phyloP scores from a whole-genome alignment of 805 yeast genomes.

The Wickerhamomyces canadensis region DNA sequence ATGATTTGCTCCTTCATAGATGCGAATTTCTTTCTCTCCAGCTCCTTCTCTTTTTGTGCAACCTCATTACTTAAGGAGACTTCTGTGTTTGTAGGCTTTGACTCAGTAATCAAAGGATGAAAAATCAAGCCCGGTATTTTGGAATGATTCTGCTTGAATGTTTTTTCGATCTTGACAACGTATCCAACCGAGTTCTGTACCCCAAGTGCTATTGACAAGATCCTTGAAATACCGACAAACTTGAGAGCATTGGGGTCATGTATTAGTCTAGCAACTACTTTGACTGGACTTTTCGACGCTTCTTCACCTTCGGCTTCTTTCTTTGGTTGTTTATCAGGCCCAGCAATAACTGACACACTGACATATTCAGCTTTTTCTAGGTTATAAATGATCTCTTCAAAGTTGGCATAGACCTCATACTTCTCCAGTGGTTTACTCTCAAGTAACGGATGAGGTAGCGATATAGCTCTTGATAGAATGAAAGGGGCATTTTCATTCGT shows the following conservation, averaged over 20 bases:
- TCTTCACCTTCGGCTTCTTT: slow-evolving; percentile 7
- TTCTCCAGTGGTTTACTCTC: slow-evolving; percentile 13
- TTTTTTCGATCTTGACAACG: slow-evolving; percentile 43
- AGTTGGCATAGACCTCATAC: slow-evolving; percentile 42
- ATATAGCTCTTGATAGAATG: slow-evolving; percentile 45
- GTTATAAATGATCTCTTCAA: slow-evolving; percentile 30
- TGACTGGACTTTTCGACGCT: slow-evolving; percentile 7
- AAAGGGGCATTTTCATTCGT: slow-evolving; percentile 25
- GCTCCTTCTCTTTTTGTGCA: slow-evolving; percentile 17
- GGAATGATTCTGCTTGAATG: slow-evolving; percentile 27
- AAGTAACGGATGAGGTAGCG: slow-evolving; percentile 47
- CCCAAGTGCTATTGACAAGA: slow-evolving; percentile 52
- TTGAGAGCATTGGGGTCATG: slow-evolving; percentile 29
- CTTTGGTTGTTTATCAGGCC: slow-evolving; percentile 35
- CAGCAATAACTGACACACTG: slow-evolving; percentile 45
- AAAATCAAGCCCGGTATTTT: slow-evolving; percentile 38
- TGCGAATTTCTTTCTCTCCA: slow-evolving; percentile 15
- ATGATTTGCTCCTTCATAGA: slow-evolving; percentile 19
- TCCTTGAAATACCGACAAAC: slow-evolving; percentile 46
- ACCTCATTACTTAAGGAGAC: slow-evolving; percentile 18
- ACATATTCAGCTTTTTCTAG: slow-evolving; percentile 39
- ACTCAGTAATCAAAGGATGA: slow-evolving; percentile 47
- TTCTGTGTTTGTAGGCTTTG: slow-evolving; percentile 27
- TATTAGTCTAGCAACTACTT: slow-evolving; percentile 46
- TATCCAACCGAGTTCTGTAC: slow-evolving; percentile 46